Base-by-base conservation (phyloP, 2,329 filamentous ascomycete genomes). In the Botrytis medusae region DNA sequence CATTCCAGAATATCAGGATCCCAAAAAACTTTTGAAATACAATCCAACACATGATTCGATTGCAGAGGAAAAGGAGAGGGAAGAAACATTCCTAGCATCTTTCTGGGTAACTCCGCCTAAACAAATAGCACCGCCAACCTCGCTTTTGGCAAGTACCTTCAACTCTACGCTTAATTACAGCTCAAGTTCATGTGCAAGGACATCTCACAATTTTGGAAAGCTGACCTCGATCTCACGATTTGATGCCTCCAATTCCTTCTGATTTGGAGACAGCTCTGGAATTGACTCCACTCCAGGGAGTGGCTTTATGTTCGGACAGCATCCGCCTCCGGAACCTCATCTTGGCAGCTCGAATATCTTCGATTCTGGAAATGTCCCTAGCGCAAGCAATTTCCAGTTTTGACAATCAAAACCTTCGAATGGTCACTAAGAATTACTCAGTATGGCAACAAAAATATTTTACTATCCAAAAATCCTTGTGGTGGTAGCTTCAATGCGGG, bases 381-480 rank as follows among this genome's bases (percentile, higher is more conserved):
- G 22, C 22, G 34, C 12, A 40, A 40, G 14, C 1, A 14, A 14
- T n/a, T 40, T 62, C 18, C 12, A 18, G 34, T 68, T 54, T 54
- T 25, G 16, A 54, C 25, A 68, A 40, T 40, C 14, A 8, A 4
- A 57, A 6, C 4, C 51, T 29, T 57, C n/a, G 5, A 29, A 57
- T 57, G 2, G 6, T 54, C 25, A 54, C 25, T n/a, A 6, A n/a
- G 2, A 2, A 54, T n/a, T n/a, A 25, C 48, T 32, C 51, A 57
- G n/a, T 57, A 14, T 29, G 0, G 6, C 14, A 32, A 29, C 0
- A 14, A 29, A 32, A 7, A 32, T 2, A 9, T 4, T 18, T 57
- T 9, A 7, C 14, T 7, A 3, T 18, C 16, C 1, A 9, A 8
- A 25, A 9, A 0, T 4, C 14, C 14, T 8, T 7, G 6, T 32